Base-by-base conservation (phyloP, 2,329 filamentous ascomycete species). In the Colletotrichum sp. region DNA sequence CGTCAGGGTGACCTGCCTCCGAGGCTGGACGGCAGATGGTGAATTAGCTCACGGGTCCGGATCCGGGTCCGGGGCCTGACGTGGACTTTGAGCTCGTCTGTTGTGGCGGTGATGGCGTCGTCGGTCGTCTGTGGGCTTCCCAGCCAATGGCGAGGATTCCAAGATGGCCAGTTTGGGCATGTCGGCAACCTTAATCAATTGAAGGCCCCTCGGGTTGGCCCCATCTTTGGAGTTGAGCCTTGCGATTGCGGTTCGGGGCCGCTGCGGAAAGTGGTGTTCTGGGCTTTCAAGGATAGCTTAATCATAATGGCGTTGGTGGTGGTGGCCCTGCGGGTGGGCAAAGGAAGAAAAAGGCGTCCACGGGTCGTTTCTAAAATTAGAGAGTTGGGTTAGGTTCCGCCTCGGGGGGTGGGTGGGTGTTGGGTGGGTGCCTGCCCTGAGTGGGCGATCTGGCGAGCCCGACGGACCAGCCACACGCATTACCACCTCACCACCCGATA, bases 401-500 rank as follows among this genome's bases (percentile, higher is more conserved):
- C 26, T 71, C 30, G 34, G 10, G 6, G 28, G 44, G 68, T 75
- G 28, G 44, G 68, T 75, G 30, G 44, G 39, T 13, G n/a, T n/a
- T 52, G 39, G 26, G 28, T 21, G 65, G 13, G 0, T 18, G 49
- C n/a, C 49, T 18, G 49, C n/a, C 49, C 60, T 67, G 49, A 63
- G 63, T 76, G 70, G 69, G 69, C 63, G 69, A 68, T 73, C 70
- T 76, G 70, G 70, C 73, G 57, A 73, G 59, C 64, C 73, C 73
- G 59, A 44, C 57, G 44, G 44, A 63, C 44, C 57, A 73, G 70
- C 73, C 73, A 76, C 69, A 66, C 60, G 26, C 32, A 68, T 49
- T 76, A 60, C 62, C 18, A 76, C 62, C 66, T 74, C 30, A 62
- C 64, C 62, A 68, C 73, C 64, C 73, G 52, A 68, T 67, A 59